These are phyloP conservation scores for Suillus hirtellus DNA, from an alignment of 768 basidiomycete genomes.

Conservation along the genomic window DNA sequence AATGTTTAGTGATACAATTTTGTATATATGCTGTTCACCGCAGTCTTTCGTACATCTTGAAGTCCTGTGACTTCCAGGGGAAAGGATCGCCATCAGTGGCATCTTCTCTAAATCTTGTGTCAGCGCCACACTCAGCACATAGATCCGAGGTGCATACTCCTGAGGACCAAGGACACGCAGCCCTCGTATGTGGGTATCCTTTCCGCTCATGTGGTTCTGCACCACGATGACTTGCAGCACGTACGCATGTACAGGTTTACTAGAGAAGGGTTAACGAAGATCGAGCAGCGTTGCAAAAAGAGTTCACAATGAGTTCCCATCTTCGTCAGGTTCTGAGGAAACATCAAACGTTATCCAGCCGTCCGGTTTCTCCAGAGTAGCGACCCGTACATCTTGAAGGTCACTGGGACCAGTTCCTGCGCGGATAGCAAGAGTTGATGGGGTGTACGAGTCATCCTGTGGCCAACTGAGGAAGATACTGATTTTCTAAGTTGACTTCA, in stretches of 20 bases:
- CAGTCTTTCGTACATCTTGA: slow-evolving; percentile 79
- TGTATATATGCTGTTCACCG: slow-evolving; percentile 40
- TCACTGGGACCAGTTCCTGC: slow-evolving; percentile 92
- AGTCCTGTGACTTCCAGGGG: slow-evolving; percentile 60
- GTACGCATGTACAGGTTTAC: slow-evolving; percentile 86
- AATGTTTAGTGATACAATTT: background rate
- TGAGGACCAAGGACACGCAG: slow-evolving; percentile 82
- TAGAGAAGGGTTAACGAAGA: slow-evolving; percentile 29
- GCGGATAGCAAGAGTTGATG: slow-evolving; percentile 84
- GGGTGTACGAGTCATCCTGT: slow-evolving; percentile 96
- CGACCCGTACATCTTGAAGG: slow-evolving; percentile 85
- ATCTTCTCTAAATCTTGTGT: slow-evolving; percentile 37
- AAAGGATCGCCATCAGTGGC: slow-evolving; percentile 67
- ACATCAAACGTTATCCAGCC: slow-evolving; percentile 93
- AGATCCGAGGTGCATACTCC: slow-evolving; percentile 52
- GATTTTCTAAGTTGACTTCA: slow-evolving; percentile 65
- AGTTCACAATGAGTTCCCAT: slow-evolving; percentile 76
- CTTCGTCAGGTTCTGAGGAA: slow-evolving; percentile 76
- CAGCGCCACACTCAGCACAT: slow-evolving; percentile 6
- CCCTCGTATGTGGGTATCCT: slow-evolving; percentile 97
- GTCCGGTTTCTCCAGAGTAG: slow-evolving; percentile 87
- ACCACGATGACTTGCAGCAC: slow-evolving; percentile 88
- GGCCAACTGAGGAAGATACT: slow-evolving; percentile 79
- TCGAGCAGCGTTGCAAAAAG: slow-evolving; percentile 1
- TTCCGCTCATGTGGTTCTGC: slow-evolving; percentile 96